Conservation (phyloP, 148 eudicot genomes). For the Vaccinium darrowii region DNA sequence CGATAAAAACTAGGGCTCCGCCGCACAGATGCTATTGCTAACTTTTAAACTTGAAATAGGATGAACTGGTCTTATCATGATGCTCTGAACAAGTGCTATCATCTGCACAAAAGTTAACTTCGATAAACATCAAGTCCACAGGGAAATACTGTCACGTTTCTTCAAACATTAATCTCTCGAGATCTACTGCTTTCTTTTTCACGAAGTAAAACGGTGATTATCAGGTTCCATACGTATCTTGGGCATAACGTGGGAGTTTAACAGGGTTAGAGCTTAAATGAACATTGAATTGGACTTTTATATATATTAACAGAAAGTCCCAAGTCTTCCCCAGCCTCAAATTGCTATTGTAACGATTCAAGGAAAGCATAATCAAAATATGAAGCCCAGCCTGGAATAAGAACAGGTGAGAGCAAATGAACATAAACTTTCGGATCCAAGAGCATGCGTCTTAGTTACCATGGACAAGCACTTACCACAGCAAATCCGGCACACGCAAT, state of each 20-base stretch:
- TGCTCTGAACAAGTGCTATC: constrained; percentile 43
- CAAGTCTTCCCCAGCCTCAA: neutral
- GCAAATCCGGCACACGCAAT: constrained; percentile 43
- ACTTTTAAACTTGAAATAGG: constrained; percentile 15
- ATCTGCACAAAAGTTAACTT: constrained; percentile 29
- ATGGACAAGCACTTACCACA: constrained; percentile 30
- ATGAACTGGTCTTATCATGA: constrained; percentile 33
- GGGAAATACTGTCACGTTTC: neutral
- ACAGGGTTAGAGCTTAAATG: neutral
- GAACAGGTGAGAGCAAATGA: neutral
- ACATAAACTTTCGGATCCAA: neutral
- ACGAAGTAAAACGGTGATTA: neutral
- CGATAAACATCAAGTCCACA: neutral
- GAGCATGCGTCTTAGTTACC: neutral
- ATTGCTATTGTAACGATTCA: too few species aligned
- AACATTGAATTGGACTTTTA: neutral
- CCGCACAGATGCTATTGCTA: constrained; percentile 15
- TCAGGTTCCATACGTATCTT: neutral
- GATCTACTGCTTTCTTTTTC: neutral
- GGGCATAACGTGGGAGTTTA: neutral
- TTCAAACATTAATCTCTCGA: neutral
- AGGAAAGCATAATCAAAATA: neutral
- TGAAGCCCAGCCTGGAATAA: neutral
- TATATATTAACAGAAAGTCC: neutral
- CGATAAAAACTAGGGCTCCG: constrained; percentile 15